Percentiles rank a stretch among this genome's conserved stretches.
Evolutionary conservation across 2,329 filamentous ascomycete species (phyloP).

Genomic region (Tothia fuscella): DNA sequence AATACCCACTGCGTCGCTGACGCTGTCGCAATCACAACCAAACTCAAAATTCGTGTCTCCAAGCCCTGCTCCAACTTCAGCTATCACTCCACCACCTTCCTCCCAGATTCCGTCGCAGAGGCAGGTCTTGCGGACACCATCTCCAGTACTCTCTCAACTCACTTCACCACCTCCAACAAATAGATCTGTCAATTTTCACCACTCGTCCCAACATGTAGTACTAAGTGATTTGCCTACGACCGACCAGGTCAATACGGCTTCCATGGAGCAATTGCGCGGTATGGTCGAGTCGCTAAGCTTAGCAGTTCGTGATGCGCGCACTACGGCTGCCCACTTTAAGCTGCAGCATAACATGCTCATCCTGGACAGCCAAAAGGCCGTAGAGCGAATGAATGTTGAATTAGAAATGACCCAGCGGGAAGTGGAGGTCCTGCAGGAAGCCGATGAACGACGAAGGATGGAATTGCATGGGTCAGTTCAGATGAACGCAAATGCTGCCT

Average conservation of each 20-base stretch:
- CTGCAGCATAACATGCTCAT: constrained; percentile 76
- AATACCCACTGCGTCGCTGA: no score
- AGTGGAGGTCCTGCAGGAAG: constrained; percentile 68
- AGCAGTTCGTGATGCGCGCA: constrained; percentile 55
- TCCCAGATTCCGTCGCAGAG: constrained; percentile 34
- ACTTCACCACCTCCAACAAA: constrained; percentile 37
- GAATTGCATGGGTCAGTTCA: constrained; percentile 40
- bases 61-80: constrained; percentile 34
- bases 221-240: constrained; percentile 27
- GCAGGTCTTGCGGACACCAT: constrained; percentile 32
- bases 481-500: constrained; percentile 44
- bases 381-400: constrained; percentile 79
- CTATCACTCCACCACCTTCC: constrained; percentile 54
- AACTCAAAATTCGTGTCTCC: constrained; percentile 24
- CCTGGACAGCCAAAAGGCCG: constrained; percentile 72
- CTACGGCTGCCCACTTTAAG: constrained; percentile 80
- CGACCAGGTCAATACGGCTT: constrained; percentile 41
- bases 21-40: background rate
- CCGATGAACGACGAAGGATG: constrained; percentile 51
- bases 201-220: constrained; percentile 13
- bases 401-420: constrained; percentile 84
- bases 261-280: constrained; percentile 38
- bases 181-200: background rate
- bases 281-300: constrained; percentile 42
- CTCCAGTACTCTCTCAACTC: constrained; percentile 37